Base-by-base conservation (phyloP, 78 protist species). In the Dictyostelium brefeldianum region DNA sequence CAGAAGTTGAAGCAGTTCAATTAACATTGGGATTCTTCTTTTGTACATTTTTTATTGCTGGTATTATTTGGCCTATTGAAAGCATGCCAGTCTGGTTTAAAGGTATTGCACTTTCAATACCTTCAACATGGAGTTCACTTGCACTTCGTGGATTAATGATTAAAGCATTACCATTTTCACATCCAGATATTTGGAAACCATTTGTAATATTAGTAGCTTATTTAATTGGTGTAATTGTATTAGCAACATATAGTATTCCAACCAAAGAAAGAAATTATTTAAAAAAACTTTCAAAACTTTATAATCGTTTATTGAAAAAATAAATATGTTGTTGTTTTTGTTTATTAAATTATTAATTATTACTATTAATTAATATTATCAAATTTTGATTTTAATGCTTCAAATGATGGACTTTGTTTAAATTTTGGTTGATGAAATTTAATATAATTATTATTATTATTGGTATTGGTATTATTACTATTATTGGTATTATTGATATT, bases 1-100 rank as follows among this genome's bases (percentile, higher is more conserved):
- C 4, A 15, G 92, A 59, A 20, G 43, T 50, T 8, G 80, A 80
- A 20, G 78, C 79, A 25, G 22, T 93, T 25, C 92, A 93, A 75
- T 15, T 84, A 11, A 31, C 89, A n/a, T 62, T 62, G 22, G 77
- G 47, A 15, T 3, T 27, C 3, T 69, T 69, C 22, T 29, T 69
- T 36, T 17, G 41, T n/a, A 17, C 48, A 10, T 41, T 69, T 17
- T 69, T 31, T 36, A 31, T 69, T 5, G 22, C 77, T 36, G 77
- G 77, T 69, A 69, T 25, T 18, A 36, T 69, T 1, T 69, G 77
- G 77, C 77, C 77, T 11, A 31, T 41, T 3, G 48, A 69, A 31
- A 22, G 22, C 6, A 69, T 69, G 4, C 27, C 27, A 1, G 11
- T 25, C 14, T 29, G 47, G 18, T 36, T 69, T 69, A 18, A 14